Conservation (phyloP, 2,329 filamentous ascomycete species). For the Stromatinia cepivora region DNA sequence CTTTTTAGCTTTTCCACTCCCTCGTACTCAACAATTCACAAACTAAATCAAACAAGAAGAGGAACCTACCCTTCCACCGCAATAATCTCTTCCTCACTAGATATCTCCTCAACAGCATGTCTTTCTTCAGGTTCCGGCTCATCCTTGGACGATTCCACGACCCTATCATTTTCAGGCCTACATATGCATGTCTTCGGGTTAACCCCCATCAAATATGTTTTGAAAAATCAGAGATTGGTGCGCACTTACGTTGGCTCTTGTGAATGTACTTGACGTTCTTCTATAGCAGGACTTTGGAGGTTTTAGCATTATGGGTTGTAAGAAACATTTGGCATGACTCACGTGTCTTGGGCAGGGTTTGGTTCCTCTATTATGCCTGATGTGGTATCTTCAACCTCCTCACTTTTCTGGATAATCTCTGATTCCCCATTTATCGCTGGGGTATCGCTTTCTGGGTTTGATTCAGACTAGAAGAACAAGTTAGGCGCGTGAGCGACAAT, state of each 20-base stretch:
- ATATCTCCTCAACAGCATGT: neutral
- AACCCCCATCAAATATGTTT: slow-evolving; percentile 5
- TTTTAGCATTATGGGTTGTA: neutral
- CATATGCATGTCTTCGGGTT: neutral
- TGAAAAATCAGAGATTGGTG: neutral
- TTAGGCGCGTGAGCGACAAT: neutral
- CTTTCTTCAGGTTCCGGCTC: neutral
- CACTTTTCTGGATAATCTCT: neutral
- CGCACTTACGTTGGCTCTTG: neutral
- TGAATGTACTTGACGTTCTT: neutral
- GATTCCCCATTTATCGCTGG: neutral
- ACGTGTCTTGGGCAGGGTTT: neutral
- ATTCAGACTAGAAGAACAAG: neutral
- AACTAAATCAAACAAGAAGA: neutral
- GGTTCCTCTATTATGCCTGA: neutral
- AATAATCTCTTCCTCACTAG: slow-evolving; percentile 4
- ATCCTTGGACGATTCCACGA: neutral
- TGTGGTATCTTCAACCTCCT: too few species aligned
- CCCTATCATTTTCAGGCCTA: neutral
- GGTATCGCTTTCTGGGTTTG: neutral
- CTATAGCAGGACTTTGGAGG: neutral
- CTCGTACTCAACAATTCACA: neutral
- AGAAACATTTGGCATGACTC: neutral
- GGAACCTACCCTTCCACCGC: neutral
- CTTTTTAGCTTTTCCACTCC: neutral